Conservation (phyloP, 345 rosid genomes). For the Draba incana region DNA sequence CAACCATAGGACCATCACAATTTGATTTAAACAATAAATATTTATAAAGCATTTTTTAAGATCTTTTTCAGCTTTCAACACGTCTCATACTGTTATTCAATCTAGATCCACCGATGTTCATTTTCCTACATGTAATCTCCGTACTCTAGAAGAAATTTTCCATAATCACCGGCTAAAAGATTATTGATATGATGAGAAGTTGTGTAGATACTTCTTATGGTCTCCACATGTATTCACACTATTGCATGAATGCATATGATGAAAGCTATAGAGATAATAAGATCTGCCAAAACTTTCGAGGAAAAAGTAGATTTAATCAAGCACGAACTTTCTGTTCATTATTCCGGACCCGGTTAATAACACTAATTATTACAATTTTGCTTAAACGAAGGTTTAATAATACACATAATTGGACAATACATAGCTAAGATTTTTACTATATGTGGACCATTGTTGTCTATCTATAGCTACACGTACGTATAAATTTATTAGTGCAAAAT, state of each 20-base stretch:
- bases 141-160: constrained; percentile 12
- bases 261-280: background rate
- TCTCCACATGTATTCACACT: constrained; percentile 32
- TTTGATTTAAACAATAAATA: too few relatives aligned
- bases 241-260: background rate
- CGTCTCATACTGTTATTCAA: constrained; percentile 9
- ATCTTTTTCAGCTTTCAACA: constrained; percentile 21
- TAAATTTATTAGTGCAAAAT: background rate
- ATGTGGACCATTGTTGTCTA: background rate
- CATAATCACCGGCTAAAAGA: constrained; percentile 41
- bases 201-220: constrained; percentile 32
- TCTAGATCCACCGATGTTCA: constrained; percentile 24
- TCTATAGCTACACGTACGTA: background rate
- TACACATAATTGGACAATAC: background rate
- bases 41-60: background rate
- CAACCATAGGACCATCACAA: too few relatives aligned
- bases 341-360: background rate
- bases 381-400: background rate
- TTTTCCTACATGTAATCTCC: constrained; percentile 8
- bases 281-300: background rate
- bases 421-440: background rate
- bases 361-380: background rate
- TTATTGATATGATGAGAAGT: constrained; percentile 27
- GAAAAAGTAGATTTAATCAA: background rate
- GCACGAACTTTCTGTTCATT: constrained; percentile 3